Conservation (phyloP, 2,329 filamentous ascomycete species). For the Fusarium brevicatenulatum region DNA sequence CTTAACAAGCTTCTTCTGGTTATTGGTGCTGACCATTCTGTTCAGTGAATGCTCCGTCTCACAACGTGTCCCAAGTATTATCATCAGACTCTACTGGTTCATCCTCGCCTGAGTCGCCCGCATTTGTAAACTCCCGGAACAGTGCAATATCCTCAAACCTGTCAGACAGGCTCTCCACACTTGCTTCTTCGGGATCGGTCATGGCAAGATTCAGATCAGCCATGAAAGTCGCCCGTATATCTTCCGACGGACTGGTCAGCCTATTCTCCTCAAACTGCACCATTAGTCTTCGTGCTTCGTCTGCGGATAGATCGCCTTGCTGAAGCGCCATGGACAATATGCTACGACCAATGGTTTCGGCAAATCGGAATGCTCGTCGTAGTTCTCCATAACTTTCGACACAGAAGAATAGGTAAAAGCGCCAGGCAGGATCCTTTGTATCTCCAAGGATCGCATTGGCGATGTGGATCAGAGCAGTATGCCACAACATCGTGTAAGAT, state of each 20-base stretch:
- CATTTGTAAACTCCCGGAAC: slow-evolving; percentile 47
- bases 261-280: slow-evolving; percentile 43
- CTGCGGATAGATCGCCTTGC: slow-evolving; percentile 45
- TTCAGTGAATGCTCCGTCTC: neutral
- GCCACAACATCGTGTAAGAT: slow-evolving; percentile 53
- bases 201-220: slow-evolving; percentile 50
- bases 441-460: slow-evolving; percentile 51
- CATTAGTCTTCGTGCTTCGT: slow-evolving; percentile 46
- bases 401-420: slow-evolving; percentile 52
- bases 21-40: neutral
- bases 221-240: slow-evolving; percentile 51
- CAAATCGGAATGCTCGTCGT: slow-evolving; percentile 49
- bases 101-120: neutral
- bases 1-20: neutral
- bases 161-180: slow-evolving; percentile 47
- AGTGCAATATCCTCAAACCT: slow-evolving; percentile 49
- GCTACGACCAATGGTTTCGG: slow-evolving; percentile 48
- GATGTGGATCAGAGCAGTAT: slow-evolving; percentile 53
- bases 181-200: slow-evolving; percentile 48
- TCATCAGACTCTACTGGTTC: slow-evolving; percentile 23
- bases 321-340: slow-evolving; percentile 51
- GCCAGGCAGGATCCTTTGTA: slow-evolving; percentile 45
- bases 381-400: slow-evolving; percentile 53
- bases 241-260: slow-evolving; percentile 28
- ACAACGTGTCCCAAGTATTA: slow-evolving; percentile 8